These are phyloP conservation scores for Ceratocystis cacaofunesta DNA, from an alignment of 2,329 filamentous ascomycete genomes.

Conservation along the genomic window DNA sequence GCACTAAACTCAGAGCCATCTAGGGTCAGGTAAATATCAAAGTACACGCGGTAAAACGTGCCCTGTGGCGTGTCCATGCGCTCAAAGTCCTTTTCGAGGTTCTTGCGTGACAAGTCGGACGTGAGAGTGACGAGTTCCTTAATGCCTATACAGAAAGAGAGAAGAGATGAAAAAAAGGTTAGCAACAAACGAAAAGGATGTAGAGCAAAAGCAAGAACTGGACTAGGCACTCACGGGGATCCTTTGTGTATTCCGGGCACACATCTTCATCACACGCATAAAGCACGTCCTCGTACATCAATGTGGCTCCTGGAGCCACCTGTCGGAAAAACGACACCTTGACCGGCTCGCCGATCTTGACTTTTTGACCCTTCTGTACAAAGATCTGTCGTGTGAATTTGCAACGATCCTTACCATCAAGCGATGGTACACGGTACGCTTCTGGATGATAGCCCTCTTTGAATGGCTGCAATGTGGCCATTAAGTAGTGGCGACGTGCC, in stretches of 20 bases:
- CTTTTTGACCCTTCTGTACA: constrained; percentile 93
- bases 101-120: constrained; percentile 92
- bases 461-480: constrained; percentile 97
- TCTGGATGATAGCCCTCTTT: constrained; percentile 98
- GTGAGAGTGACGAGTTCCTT: constrained; percentile 98
- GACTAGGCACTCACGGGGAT: constrained; percentile 65
- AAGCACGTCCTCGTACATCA: constrained; percentile 98
- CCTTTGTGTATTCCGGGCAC: constrained; percentile 96
- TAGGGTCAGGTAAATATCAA: constrained; percentile 76
- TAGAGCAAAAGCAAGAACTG: no score
- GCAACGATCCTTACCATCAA: constrained; percentile 95
- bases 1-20: constrained; percentile 97
- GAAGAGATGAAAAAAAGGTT: background rate
- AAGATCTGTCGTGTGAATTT: constrained; percentile 98
- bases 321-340: constrained; percentile 98
- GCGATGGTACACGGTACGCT: constrained; percentile 88
- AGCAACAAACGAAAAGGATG: background rate
- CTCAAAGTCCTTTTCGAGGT: constrained; percentile 97
- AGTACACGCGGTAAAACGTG: constrained; percentile 77
- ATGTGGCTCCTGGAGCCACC: constrained; percentile 86
- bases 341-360: constrained; percentile 97
- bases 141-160: constrained; percentile 50
- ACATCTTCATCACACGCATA: constrained; percentile 97
- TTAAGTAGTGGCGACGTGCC: constrained; percentile 92
- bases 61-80: constrained; percentile 98